These are phyloP conservation scores for Malbranchea zuffiana DNA, from an alignment of 2,329 filamentous ascomycete genomes.

Conservation along the genomic window DNA sequence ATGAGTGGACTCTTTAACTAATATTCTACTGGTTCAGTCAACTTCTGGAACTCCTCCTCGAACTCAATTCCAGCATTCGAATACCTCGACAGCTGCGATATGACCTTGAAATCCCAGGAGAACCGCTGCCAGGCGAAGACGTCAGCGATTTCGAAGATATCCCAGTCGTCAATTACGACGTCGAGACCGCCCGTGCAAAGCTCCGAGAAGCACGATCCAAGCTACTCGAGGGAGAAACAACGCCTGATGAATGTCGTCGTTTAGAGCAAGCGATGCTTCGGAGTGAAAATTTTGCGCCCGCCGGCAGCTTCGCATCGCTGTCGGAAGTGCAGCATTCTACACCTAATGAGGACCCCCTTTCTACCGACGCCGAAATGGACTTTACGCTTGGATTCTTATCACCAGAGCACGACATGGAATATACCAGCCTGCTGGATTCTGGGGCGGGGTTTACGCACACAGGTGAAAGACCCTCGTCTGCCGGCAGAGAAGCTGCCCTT, in stretches of 20 bases:
- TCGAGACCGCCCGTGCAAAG: conserved; percentile 24
- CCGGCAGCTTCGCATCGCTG: conserved; percentile 24
- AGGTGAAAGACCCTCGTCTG: conserved; percentile 32
- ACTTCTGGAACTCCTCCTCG: conserved; percentile 75
- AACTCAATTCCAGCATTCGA: conserved; percentile 75
- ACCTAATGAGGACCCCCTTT: conserved; percentile 14
- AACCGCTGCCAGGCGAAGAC: conserved; percentile 33
- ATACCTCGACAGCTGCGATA: conserved; percentile 65
- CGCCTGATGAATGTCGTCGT: conserved; percentile 26
- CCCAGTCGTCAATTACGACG: conserved; percentile 26
- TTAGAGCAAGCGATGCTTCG: conserved; percentile 31
- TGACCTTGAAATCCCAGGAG: conserved; percentile 47
- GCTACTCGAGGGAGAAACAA: conserved; percentile 28
- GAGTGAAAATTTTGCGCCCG: conserved; percentile 31
- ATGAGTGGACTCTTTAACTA: no score
- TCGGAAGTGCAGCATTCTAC: conserved; percentile 24
- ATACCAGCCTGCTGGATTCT: conserved; percentile 34
- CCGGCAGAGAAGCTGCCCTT: conserved; percentile 46
- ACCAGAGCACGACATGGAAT: conserved; percentile 35
- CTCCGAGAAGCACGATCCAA: conserved; percentile 32
- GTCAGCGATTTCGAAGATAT: conserved; percentile 31
- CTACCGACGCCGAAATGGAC: conserved; percentile 18
- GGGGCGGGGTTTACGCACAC: conserved; percentile 42
- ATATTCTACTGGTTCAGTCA: no score
- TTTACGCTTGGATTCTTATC: conserved; percentile 35